These are phyloP conservation scores for Edaphochlamys debaryana DNA, from an alignment of 139 green algal species.

Conservation along the genomic window DNA sequence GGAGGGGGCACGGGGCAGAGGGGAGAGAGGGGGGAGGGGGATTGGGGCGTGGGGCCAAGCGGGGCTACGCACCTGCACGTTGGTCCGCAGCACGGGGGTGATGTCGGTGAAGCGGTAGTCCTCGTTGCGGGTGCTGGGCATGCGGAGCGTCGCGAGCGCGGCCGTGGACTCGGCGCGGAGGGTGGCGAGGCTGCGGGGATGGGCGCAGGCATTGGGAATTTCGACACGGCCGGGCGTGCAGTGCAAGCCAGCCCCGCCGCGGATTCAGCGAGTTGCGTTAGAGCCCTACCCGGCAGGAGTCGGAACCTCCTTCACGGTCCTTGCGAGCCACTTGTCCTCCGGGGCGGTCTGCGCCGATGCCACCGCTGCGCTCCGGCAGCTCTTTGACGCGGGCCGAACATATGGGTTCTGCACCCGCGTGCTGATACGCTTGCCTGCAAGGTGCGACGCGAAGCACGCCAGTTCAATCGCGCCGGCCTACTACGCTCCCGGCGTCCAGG, in stretches of 20 bases:
- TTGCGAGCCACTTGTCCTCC: constrained; percentile 36
- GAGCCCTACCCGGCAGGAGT: constrained; percentile 5
- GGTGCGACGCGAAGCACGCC: too few relatives aligned
- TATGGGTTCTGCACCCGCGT: too few relatives aligned
- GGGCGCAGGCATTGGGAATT: too few relatives aligned
- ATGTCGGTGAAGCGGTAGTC: constrained; percentile 92
- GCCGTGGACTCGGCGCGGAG: constrained; percentile 3
- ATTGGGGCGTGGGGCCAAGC: neutral
- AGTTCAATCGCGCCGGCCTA: too few relatives aligned
- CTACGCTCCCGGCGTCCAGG: too few relatives aligned
- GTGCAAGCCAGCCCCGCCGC: neutral
- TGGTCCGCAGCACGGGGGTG: constrained; percentile 52
- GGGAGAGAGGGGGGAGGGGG: neutral
- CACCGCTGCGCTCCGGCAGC: too few relatives aligned
- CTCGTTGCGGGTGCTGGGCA: constrained; percentile 86
- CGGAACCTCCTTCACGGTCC: constrained; percentile 20
- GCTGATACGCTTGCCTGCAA: too few relatives aligned
- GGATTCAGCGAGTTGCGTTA: too few relatives aligned
- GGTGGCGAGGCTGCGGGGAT: neutral
- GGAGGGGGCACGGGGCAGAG: neutral
- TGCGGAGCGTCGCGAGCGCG: constrained; percentile 67
- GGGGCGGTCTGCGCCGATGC: neutral
- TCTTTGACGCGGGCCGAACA: too few relatives aligned
- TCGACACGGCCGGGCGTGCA: too few relatives aligned
- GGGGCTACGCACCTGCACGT: constrained; percentile 23